Evolutionary conservation across 139 green algal species (phyloP).

Genomic region (Picochlorum sp.): DNA sequence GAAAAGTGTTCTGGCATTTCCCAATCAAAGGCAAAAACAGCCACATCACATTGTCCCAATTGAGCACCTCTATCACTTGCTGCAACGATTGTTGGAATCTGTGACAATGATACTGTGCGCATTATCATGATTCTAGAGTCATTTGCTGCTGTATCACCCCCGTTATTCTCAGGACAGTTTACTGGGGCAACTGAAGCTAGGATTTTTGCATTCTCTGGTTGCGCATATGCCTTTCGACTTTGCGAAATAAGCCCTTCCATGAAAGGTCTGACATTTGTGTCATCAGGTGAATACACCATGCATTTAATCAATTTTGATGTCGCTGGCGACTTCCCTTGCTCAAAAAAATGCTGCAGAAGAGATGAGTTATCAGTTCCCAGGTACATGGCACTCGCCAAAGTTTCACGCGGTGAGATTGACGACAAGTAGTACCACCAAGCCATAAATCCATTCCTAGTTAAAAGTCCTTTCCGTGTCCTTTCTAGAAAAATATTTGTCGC

Average conservation of each 20-base stretch:
- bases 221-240: slow-evolving; percentile 3
- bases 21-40: slow-evolving; percentile 56
- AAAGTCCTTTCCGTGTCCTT: slow-evolving; percentile 10
- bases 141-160: not conserved
- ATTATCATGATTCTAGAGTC: slow-evolving; percentile 5
- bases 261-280: slow-evolving; percentile 37
- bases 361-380: slow-evolving; percentile 33
- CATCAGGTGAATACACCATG: slow-evolving; percentile 31
- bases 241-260: slow-evolving; percentile 38
- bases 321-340: not conserved
- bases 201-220: not conserved
- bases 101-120: not conserved
- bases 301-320: slow-evolving; percentile 29
- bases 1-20: slow-evolving; percentile 19
- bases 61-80: not conserved
- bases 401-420: slow-evolving; percentile 23
- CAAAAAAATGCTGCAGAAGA: not conserved
- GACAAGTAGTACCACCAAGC: slow-evolving; percentile 38
- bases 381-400: slow-evolving; percentile 60
- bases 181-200: slow-evolving; percentile 7
- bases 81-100: slow-evolving; percentile 3
- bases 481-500: slow-evolving; percentile 37
- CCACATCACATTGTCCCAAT: slow-evolving; percentile 33
- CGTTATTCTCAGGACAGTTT: not conserved
- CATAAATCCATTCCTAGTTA: slow-evolving; percentile 44